Evolutionary conservation across 179 eudicot species (phyloP).

Genomic region (Sideroxylon spinosum): DNA sequence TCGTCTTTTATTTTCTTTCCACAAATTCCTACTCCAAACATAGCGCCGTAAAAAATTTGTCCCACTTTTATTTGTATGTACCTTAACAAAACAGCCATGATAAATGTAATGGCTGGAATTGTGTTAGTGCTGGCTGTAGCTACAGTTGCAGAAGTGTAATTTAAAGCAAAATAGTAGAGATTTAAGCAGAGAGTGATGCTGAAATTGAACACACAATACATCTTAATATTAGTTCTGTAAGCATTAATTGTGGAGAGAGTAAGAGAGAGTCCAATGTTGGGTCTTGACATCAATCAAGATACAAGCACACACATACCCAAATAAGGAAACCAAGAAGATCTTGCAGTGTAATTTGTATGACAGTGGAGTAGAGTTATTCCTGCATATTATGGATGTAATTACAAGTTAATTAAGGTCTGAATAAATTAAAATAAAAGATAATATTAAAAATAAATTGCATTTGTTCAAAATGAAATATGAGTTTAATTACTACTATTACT

Average conservation of each 20-base stretch:
- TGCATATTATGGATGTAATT: background rate
- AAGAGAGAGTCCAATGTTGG: background rate
- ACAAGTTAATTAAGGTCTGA: too few relatives aligned
- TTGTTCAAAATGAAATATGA: too few relatives aligned
- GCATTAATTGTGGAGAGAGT: background rate
- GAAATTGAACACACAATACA: background rate
- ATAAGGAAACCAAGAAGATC: background rate
- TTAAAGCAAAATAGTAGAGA: conserved; percentile 14
- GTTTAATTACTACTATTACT: too few relatives aligned
- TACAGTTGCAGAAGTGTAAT: conserved; percentile 22
- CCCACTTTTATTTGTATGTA: too few relatives aligned
- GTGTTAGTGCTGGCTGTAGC: conserved; percentile 19
- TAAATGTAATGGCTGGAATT: too few relatives aligned
- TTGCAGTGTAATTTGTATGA: background rate
- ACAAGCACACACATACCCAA: background rate
- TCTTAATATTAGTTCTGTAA: background rate
- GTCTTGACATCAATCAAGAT: background rate
- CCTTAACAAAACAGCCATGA: too few relatives aligned
- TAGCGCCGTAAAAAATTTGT: too few relatives aligned
- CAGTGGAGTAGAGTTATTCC: background rate
- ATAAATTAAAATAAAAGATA: background rate
- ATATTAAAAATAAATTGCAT: background rate
- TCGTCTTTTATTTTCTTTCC: too few relatives aligned
- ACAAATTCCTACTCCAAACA: too few relatives aligned
- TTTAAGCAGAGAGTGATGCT: conserved; percentile 23